Base-by-base conservation (phyloP, 139 green algal genomes). In the Asterochloris erici region DNA sequence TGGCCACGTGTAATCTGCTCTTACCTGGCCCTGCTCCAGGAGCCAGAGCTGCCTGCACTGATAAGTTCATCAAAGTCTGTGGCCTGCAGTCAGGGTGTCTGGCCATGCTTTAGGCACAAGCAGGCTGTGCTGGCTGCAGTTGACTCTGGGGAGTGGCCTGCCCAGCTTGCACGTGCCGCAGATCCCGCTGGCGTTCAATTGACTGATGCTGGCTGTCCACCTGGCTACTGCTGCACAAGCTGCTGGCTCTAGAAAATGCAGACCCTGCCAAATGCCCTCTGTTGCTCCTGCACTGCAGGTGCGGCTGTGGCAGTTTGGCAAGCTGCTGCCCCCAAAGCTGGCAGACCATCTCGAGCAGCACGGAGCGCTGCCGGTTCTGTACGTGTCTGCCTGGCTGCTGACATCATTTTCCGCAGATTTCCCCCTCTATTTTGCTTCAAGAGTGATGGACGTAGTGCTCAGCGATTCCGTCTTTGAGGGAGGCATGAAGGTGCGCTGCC, bases 361-460 rank as follows among this genome's bases (percentile, higher is more conserved):
- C 68, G 85, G 85, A 1, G 90, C 89, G 16, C 80, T 94, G 64
- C 91, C 93, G 13, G 90, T 94, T 78, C 89, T 97, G 68, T 97
- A 93, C 63, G 91, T 88, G 47, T 90, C 93, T 17, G 88, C 87
- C 24, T 97, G 93, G 93, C 86, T 97, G 13, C 92, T 97, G 83
- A 97, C 93, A 14, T 90, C 86, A 54, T 97, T 96, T 78, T 86
- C 85, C 61, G 85, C 91, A 0, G 93, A 95, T 74, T 96, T 97
- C 83, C 93, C 93, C 10, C 86, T 93, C 14, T 86, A 84, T 73
- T 96, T 96, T 78, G 85, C 88, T 9, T 89, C 89, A 21, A 79
- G 93, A 11, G 85, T 96, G n/a, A 91, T 96, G 87, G 93, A 96
- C 68, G 86, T 94, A 63, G 79, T 96, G 23, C 82, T 96, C 64